Evolutionary conservation across 164 flowering plant species (phyloP).

Genomic region (Berberis thunbergii): DNA sequence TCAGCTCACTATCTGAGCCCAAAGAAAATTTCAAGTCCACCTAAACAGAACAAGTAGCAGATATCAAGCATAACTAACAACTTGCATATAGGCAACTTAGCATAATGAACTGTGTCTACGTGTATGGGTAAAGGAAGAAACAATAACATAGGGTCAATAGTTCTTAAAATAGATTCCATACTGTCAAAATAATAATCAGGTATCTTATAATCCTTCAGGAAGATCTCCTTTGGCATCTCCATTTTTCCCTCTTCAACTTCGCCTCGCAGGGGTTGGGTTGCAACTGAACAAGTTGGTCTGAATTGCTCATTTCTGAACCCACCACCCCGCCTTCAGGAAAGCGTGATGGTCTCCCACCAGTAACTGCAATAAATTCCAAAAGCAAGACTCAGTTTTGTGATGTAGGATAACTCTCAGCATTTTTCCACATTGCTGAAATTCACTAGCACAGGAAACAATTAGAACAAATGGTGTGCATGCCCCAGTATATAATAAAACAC

Average conservation of each 20-base stretch:
- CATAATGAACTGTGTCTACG: neutral
- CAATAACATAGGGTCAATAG: neutral
- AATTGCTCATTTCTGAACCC: slow-evolving; percentile 11
- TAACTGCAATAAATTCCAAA: no score
- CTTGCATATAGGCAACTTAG: neutral
- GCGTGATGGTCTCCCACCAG: no score
- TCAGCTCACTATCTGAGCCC: no score
- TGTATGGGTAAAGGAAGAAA: neutral
- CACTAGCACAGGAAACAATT: no score
- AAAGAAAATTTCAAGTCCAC: slow-evolving; percentile 72
- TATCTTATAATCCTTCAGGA: slow-evolving; percentile 77
- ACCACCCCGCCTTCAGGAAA: no score
- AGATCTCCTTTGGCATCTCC: slow-evolving; percentile 86
- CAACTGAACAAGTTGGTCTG: slow-evolving; percentile 59
- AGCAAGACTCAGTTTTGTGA: no score
- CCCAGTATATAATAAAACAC: no score
- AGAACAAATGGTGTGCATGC: no score
- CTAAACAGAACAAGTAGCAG: slow-evolving; percentile 26
- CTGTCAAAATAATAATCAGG: slow-evolving; percentile 93
- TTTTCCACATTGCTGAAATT: no score
- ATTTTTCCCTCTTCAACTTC: slow-evolving; percentile 56
- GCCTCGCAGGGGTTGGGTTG: slow-evolving; percentile 45
- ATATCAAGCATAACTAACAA: neutral
- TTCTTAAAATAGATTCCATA: slow-evolving; percentile 12
- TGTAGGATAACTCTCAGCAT: no score